Evolutionary conservation across 495 filamentous ascomycete species (phyloP).

Genomic region (Pseudoneurospora amorphoporcata): DNA sequence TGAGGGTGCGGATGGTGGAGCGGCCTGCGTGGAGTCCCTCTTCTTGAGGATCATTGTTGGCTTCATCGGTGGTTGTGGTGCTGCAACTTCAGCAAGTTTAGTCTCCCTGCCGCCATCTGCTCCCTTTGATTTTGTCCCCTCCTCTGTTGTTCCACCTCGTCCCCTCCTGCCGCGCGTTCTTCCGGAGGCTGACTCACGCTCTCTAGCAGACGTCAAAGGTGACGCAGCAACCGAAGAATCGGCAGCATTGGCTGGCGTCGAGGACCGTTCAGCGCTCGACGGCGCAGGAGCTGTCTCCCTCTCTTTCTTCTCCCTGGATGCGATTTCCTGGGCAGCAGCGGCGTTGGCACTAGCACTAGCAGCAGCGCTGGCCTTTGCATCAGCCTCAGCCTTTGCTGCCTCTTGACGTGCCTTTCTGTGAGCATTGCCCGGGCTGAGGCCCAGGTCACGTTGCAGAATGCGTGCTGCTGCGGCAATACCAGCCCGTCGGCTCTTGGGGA

Average conservation of each 20-base stretch:
- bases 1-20: slow-evolving; percentile 15
- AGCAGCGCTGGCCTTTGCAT: slow-evolving; percentile 29
- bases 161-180: slow-evolving; percentile 18
- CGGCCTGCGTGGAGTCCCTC: slow-evolving; percentile 20
- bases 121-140: slow-evolving; percentile 10
- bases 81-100: slow-evolving; percentile 5
- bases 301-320: slow-evolving; percentile 4
- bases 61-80: slow-evolving; percentile 12
- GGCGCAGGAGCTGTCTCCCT: slow-evolving; percentile 14
- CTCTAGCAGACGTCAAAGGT: not conserved
- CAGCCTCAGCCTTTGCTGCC: slow-evolving; percentile 40
- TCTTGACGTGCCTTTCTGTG: slow-evolving; percentile 43
- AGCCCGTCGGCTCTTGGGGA: slow-evolving; percentile 46
- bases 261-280: slow-evolving; percentile 14
- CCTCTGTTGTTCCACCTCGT: slow-evolving; percentile 12
- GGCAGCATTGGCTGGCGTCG: slow-evolving; percentile 18
- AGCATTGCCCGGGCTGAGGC: slow-evolving; percentile 56
- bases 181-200: slow-evolving; percentile 18
- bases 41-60: slow-evolving; percentile 32
- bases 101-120: slow-evolving; percentile 13
- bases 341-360: slow-evolving; percentile 1
- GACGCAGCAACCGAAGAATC: slow-evolving; percentile 3
- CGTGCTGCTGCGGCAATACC: slow-evolving; percentile 66
- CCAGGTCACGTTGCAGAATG: slow-evolving; percentile 84
- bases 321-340: slow-evolving; percentile 25